Percentiles rank a stretch among this genome's conserved stretches.
Conservation (phyloP, 768 basidiomycete genomes). For the Rickenella mellea region DNA sequence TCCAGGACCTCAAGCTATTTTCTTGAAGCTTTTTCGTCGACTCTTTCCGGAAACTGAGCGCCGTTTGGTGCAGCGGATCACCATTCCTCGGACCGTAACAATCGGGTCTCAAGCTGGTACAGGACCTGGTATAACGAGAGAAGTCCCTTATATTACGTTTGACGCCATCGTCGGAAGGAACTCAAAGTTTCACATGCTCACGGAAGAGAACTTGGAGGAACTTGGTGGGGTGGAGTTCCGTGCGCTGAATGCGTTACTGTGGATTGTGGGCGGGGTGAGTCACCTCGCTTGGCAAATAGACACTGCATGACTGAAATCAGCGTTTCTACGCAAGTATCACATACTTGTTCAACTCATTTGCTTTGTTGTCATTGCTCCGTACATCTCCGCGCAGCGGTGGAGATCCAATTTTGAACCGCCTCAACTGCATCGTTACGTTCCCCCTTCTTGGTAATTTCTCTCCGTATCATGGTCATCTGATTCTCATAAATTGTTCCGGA, state of each 20-base stretch:
- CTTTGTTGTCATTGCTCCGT: slow-evolving; percentile 74
- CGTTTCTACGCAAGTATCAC: slow-evolving; percentile 53
- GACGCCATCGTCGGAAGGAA: slow-evolving; percentile 80
- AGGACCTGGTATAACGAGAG: slow-evolving; percentile 15
- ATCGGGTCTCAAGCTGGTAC: slow-evolving; percentile 19
- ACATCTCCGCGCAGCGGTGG: slow-evolving; percentile 59
- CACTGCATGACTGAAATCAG: background rate
- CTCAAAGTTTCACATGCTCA: slow-evolving; percentile 59
- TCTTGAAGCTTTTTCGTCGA: slow-evolving; percentile 31
- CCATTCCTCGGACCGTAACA: slow-evolving; percentile 64
- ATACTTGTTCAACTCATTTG: slow-evolving; percentile 56
- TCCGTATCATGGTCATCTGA: background rate
- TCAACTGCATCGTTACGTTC: slow-evolving; percentile 41
- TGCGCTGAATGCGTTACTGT: slow-evolving; percentile 69
- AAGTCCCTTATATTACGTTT: slow-evolving; percentile 79
- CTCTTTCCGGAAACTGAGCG: slow-evolving; percentile 57
- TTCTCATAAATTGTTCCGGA: background rate
- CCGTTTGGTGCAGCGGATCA: slow-evolving; percentile 58
- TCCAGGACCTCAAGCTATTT: slow-evolving; percentile 55
- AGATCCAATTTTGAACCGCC: slow-evolving; percentile 49
- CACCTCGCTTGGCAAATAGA: background rate
- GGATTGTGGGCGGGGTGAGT: slow-evolving; percentile 70
- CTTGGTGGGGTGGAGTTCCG: slow-evolving; percentile 92
- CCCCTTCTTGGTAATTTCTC: slow-evolving; percentile 51
- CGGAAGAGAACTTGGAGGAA: slow-evolving; percentile 79